phyloP scores from a whole-genome alignment of 1,284 basidiomycete genomes.

The Cryptococcus maquisensis region DNA sequence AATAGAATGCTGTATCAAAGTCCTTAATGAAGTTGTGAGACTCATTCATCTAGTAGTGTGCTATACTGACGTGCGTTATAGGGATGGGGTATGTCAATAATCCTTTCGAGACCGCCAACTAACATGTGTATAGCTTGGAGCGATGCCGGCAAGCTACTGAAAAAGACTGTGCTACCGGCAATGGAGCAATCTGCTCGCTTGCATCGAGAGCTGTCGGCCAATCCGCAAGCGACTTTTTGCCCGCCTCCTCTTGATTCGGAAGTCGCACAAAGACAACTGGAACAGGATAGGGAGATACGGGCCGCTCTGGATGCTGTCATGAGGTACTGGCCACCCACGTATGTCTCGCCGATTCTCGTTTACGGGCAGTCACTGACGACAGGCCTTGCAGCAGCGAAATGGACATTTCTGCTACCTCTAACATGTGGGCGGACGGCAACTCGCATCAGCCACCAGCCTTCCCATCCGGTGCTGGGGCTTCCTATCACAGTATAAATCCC shows the following conservation, averaged over 20 bases:
- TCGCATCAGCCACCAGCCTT: no score
- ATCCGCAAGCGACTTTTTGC: not conserved
- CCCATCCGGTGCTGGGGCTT: no score
- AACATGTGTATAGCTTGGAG: conserved; percentile 19
- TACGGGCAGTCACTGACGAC: not conserved
- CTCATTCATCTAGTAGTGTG: not conserved
- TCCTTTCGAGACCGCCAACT: not conserved
- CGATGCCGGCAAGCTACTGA: conserved; percentile 21
- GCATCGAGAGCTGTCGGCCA: conserved; percentile 10
- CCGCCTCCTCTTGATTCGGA: not conserved
- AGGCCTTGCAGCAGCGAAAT: not conserved
- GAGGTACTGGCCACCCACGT: conserved; percentile 11
- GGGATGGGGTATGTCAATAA: conserved; percentile 20
- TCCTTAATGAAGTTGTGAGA: conserved; percentile 35
- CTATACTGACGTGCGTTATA: not conserved
- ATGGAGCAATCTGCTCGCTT: conserved; percentile 29
- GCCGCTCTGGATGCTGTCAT: conserved; percentile 4
- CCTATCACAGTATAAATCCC: no score
- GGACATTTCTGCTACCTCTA: not conserved
- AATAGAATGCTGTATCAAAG: conserved; percentile 23
- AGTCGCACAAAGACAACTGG: not conserved
- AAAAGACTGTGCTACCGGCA: conserved; percentile 12
- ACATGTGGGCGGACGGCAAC: not conserved
- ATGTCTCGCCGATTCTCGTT: not conserved
- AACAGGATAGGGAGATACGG: not conserved